Evolutionary conservation across 208 protist genomes (phyloP).

Genomic region (Crithidia mellificae): DNA sequence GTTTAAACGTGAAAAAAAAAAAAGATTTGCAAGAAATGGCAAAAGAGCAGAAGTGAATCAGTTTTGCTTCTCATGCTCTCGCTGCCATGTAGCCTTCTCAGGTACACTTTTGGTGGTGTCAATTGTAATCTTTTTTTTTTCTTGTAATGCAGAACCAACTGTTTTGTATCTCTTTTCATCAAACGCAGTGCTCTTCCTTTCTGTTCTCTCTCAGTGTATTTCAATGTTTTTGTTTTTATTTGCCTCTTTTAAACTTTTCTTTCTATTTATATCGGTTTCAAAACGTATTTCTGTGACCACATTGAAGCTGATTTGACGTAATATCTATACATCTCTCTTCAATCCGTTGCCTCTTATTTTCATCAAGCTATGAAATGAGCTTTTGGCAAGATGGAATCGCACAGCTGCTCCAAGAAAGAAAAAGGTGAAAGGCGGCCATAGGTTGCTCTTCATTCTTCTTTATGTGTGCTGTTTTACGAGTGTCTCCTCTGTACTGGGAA

Average conservation of each 20-base stretch:
- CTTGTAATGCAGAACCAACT: neutral
- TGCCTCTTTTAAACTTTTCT: constrained; percentile 4
- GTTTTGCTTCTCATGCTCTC: neutral
- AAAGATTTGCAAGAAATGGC: neutral
- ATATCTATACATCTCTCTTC: neutral
- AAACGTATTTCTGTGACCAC: neutral
- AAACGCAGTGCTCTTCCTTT: neutral
- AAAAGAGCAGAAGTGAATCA: neutral
- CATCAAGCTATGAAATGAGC: too few species aligned
- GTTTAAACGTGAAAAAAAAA: neutral
- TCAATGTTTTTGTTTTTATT: neutral
- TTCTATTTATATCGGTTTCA: neutral
- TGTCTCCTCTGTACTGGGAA: too few species aligned
- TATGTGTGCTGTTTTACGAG: too few species aligned
- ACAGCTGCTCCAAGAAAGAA: neutral
- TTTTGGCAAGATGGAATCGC: too few species aligned
- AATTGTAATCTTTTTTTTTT: neutral
- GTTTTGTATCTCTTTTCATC: neutral
- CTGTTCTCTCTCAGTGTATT: too few species aligned
- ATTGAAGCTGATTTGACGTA: too few species aligned
- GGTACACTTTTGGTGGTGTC: neutral
- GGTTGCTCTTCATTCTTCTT: neutral
- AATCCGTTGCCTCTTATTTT: neutral
- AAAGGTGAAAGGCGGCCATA: neutral
- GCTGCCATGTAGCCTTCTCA: neutral